Evolutionary conservation across 139 green algal species (phyloP).

Genomic region (Volvox africanus): DNA sequence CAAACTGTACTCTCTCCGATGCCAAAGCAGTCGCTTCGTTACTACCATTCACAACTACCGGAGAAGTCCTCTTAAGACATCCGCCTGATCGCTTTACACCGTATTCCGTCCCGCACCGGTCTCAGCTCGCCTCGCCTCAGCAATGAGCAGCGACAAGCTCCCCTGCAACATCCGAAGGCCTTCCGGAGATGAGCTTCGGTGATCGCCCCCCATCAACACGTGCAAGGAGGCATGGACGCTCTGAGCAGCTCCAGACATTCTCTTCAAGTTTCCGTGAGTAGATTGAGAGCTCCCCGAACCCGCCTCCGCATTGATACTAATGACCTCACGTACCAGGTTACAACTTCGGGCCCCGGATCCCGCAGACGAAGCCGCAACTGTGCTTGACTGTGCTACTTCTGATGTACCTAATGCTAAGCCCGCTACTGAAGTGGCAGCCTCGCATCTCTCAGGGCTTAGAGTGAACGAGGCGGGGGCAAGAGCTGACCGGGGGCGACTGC

Average conservation of each 20-base stretch:
- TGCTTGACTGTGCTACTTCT: not conserved
- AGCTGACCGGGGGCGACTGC: not conserved
- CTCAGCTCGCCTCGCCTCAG: too few species aligned
- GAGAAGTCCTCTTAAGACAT: too few species aligned
- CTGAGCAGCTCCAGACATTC: not conserved
- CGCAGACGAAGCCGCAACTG: not conserved
- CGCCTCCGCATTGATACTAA: too few species aligned
- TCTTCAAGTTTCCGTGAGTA: too few species aligned
- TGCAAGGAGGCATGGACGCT: not conserved
- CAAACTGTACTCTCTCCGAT: too few species aligned
- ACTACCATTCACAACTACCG: too few species aligned
- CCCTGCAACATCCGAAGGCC: not conserved
- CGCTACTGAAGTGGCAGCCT: not conserved
- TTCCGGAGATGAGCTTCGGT: conserved; percentile 1
- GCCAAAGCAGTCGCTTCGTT: too few species aligned
- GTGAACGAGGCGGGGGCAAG: not conserved
- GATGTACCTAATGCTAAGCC: not conserved
- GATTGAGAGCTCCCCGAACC: not conserved
- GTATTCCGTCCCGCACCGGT: too few species aligned
- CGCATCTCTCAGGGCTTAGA: not conserved
- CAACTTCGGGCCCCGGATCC: not conserved
- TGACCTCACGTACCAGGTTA: not conserved
- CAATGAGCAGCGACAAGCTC: not conserved
- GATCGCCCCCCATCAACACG: conserved; percentile 2
- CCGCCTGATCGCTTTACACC: too few species aligned